Conservation (phyloP, 2,329 filamentous ascomycete genomes). For the Juglanconis sp. region DNA sequence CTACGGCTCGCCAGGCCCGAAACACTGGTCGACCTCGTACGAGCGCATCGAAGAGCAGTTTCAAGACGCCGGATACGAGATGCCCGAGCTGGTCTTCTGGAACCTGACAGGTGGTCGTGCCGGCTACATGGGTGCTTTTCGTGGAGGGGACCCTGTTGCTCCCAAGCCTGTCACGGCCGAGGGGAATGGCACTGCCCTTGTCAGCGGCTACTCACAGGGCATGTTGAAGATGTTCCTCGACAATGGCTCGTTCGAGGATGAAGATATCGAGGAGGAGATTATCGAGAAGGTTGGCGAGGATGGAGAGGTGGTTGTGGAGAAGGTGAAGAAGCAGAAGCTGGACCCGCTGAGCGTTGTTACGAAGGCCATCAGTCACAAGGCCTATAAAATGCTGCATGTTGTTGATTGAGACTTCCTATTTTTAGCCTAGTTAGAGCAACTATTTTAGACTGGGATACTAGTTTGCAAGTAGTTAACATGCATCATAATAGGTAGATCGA, state of each 20-base stretch:
- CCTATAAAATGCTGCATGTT: constrained; percentile 54
- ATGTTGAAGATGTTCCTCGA: constrained; percentile 58
- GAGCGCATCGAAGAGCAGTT: constrained; percentile 46
- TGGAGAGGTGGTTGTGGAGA: constrained; percentile 22
- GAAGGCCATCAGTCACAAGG: constrained; percentile 51
- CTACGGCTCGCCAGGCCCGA: not conserved
- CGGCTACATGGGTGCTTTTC: constrained; percentile 12
- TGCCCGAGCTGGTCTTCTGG: constrained; percentile 61
- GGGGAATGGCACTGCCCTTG: constrained; percentile 43
- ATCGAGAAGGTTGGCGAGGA: constrained; percentile 27
- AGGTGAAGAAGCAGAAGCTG: constrained; percentile 36
- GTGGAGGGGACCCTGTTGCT: constrained; percentile 28
- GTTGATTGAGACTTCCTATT: constrained; percentile 39
- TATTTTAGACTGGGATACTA: too few relatives aligned
- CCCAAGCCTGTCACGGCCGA: constrained; percentile 48
- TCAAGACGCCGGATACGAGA: constrained; percentile 49
- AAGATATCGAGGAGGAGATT: constrained; percentile 29
- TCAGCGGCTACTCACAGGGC: constrained; percentile 56
- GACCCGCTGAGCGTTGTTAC: constrained; percentile 43
- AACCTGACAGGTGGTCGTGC: constrained; percentile 46
- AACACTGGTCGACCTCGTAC: constrained; percentile 42
- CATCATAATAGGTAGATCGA: too few relatives aligned
- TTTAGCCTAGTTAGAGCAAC: too few relatives aligned
- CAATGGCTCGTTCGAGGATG: constrained; percentile 40
- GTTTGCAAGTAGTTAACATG: too few relatives aligned